Conservation (phyloP, 305 asterid genomes). For the Fraxinus xanthoxyloides region DNA sequence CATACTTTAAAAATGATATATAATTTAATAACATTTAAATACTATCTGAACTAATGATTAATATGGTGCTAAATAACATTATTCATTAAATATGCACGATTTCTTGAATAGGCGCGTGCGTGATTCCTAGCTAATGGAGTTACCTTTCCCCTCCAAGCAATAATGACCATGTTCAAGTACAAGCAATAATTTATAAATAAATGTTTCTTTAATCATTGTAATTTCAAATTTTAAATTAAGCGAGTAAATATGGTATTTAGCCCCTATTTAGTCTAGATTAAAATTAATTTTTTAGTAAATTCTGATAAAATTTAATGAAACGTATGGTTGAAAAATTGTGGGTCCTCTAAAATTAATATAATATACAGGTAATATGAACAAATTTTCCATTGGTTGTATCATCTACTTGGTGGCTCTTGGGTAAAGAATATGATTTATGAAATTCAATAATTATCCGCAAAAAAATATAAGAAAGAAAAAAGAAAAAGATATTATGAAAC, state of each 20-base stretch:
- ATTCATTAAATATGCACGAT: background rate
- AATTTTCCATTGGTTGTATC: background rate
- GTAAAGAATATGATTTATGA: too few relatives aligned
- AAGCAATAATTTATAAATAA: background rate
- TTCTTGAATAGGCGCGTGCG: background rate
- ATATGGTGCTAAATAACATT: too few relatives aligned
- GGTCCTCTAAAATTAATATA: background rate
- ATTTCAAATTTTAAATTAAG: background rate
- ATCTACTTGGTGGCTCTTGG: too few relatives aligned
- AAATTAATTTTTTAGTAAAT: too few relatives aligned
- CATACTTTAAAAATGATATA: too few relatives aligned
- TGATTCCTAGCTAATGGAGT: background rate
- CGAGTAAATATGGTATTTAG: background rate
- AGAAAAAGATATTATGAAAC: background rate
- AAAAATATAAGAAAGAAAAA: background rate
- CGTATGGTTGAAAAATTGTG: too few relatives aligned
- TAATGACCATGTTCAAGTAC: background rate
- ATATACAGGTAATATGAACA: background rate
- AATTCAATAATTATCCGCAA: background rate
- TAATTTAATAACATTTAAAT: too few relatives aligned
- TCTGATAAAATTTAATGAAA: too few relatives aligned
- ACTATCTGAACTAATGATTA: background rate
- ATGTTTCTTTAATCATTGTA: background rate
- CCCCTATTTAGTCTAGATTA: too few relatives aligned
- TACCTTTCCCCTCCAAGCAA: background rate